Evolutionary conservation across 1,284 basidiomycete genomes (phyloP).

Genomic region (Irpex rosettiformis): DNA sequence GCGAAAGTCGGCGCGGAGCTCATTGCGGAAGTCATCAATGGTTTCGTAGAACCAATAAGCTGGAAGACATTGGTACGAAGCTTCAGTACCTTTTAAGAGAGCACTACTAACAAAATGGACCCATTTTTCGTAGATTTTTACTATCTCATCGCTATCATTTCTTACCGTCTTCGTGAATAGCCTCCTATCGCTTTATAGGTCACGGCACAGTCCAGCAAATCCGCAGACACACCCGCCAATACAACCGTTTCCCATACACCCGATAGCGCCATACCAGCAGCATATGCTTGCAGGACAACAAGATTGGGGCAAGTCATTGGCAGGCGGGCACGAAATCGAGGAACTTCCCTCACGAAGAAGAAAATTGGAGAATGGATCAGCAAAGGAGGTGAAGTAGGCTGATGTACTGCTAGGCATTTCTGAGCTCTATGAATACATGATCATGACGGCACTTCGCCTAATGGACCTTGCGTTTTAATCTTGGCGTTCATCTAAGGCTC

Average conservation of each 20-base stretch:
- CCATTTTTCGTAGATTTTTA: constrained; percentile 44
- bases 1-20: constrained; percentile 91
- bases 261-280: constrained; percentile 39
- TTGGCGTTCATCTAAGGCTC: too few species aligned
- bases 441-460: too few species aligned
- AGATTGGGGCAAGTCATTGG: constrained; percentile 37
- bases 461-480: too few species aligned
- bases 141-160: constrained; percentile 75
- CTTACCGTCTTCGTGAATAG: constrained; percentile 83
- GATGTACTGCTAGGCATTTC: not conserved
- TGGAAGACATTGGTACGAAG: constrained; percentile 89
- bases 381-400: constrained; percentile 44
- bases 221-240: constrained; percentile 6
- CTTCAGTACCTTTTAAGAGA: constrained; percentile 1
- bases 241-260: constrained; percentile 41
- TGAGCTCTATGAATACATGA: not conserved
- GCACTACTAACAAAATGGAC: not conserved
- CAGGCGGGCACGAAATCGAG: constrained; percentile 14
- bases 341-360: constrained; percentile 53
- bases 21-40: constrained; percentile 93
- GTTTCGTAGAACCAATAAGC: constrained; percentile 94
- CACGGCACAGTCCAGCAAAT: constrained; percentile 38
- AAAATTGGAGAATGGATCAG: constrained; percentile 57
- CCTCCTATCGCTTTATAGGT: constrained; percentile 72
- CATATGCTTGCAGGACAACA: constrained; percentile 38